Conservation (phyloP, 2,329 filamentous ascomycete genomes). For the Corinectria fuckeliana region DNA sequence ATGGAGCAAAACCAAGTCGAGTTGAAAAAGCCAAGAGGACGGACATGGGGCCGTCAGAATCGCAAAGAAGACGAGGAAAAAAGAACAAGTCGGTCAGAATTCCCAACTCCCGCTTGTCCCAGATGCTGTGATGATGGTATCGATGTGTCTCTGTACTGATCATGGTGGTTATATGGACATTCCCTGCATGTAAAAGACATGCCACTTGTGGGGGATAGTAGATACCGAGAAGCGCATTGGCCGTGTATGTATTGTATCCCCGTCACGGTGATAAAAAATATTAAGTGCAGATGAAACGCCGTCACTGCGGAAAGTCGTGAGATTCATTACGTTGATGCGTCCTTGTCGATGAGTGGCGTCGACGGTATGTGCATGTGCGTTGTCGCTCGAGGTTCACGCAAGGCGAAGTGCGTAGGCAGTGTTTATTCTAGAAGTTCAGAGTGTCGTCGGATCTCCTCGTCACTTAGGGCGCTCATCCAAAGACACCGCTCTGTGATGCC, state of each 20-base stretch:
- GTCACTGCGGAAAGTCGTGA: conserved; percentile 14
- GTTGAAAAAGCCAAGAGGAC: conserved; percentile 19
- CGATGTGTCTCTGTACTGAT: neutral
- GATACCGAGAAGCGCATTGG: neutral
- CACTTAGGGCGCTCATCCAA: conserved; percentile 81
- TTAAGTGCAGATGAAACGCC: conserved; percentile 12
- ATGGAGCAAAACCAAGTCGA: conserved; percentile 26
- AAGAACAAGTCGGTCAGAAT: conserved; percentile 15
- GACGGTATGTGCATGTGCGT: neutral
- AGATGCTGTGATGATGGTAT: conserved; percentile 29
- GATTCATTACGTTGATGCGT: conserved; percentile 12
- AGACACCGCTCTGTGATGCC: conserved; percentile 80
- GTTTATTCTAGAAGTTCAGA: conserved; percentile 56
- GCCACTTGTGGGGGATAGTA: conserved; percentile 1
- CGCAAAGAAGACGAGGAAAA: conserved; percentile 8
- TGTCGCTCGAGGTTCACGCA: neutral
- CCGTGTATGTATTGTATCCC: conserved; percentile 5
- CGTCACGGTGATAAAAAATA: conserved; percentile 7
- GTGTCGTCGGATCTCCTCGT: conserved; percentile 72
- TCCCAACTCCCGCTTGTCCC: conserved; percentile 38
- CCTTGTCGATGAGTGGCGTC: conserved; percentile 9
- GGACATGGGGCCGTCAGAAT: conserved; percentile 16
- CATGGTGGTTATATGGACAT: conserved; percentile 2
- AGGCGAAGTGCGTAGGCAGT: neutral
- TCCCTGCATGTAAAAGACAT: conserved; percentile 1